These are phyloP conservation scores for Seiridium cupressi DNA, from an alignment of 2,329 filamentous ascomycete species.

Conservation along the genomic window DNA sequence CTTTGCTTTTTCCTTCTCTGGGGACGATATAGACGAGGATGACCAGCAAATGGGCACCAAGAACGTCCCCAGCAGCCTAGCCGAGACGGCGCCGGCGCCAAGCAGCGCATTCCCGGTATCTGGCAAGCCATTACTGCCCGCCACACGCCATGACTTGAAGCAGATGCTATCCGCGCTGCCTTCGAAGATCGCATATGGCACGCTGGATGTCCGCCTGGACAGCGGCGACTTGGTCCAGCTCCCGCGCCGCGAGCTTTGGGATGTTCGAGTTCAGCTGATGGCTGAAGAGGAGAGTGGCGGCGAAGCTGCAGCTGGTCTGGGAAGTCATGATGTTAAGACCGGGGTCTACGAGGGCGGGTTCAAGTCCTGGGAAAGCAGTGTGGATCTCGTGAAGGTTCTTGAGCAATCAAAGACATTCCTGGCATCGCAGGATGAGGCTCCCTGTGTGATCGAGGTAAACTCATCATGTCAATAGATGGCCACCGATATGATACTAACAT, in stretches of 20 bases:
- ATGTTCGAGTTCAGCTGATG: slow-evolving; percentile 79
- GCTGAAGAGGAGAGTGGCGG: slow-evolving; percentile 58
- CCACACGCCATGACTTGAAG: slow-evolving; percentile 48
- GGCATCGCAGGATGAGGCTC: slow-evolving; percentile 29
- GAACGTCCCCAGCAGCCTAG: slow-evolving; percentile 6
- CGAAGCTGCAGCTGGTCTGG: slow-evolving; percentile 47
- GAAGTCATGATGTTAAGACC: slow-evolving; percentile 72
- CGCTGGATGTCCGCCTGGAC: slow-evolving; percentile 59
- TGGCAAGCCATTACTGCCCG: slow-evolving; percentile 58
- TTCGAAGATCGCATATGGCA: slow-evolving; percentile 70
- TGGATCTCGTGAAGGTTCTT: slow-evolving; percentile 74
- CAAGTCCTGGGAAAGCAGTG: slow-evolving; percentile 86
- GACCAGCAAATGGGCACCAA: slow-evolving; percentile 23
- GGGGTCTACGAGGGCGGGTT: slow-evolving; percentile 85
- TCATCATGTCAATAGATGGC: background rate
- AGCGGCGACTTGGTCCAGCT: slow-evolving; percentile 52
- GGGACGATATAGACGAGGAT: slow-evolving; percentile 62
- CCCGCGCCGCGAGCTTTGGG: slow-evolving; percentile 76
- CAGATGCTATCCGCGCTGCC: slow-evolving; percentile 60
- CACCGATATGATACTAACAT: background rate
- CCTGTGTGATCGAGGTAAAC: slow-evolving; percentile 54
- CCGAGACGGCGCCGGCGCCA: slow-evolving; percentile 17
- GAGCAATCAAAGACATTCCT: slow-evolving; percentile 37
- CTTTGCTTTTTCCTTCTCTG: slow-evolving; percentile 61
- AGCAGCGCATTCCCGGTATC: slow-evolving; percentile 59